Percentiles rank a stretch among this genome's conserved stretches.
phyloP scores from a whole-genome alignment of 257 asterid genomes.

The Capsicum rhomboideum region DNA sequence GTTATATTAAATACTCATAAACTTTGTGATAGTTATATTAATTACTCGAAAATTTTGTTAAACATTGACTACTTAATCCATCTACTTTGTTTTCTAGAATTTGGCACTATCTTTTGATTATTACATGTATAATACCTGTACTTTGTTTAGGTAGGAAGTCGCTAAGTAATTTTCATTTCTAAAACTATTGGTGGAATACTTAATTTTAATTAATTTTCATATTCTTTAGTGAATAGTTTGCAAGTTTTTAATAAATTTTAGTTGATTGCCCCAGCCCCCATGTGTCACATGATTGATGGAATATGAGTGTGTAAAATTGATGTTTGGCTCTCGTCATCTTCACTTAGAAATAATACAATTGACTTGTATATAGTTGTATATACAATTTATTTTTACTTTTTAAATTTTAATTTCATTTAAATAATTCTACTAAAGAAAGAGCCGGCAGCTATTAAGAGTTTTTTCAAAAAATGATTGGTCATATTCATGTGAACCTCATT shows the following conservation, averaged over 20 bases:
- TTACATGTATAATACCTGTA: neutral
- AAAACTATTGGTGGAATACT: neutral
- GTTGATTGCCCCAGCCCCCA: neutral
- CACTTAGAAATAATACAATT: neutral
- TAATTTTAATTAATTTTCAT: neutral
- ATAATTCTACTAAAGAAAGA: neutral
- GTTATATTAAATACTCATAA: too few species aligned
- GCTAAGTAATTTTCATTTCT: neutral
- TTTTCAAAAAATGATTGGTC: neutral
- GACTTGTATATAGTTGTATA: too few species aligned
- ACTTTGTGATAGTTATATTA: too few species aligned
- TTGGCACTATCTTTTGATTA: constrained; percentile 5
- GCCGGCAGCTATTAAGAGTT: neutral
- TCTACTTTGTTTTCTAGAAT: constrained; percentile 9
- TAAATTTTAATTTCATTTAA: neutral
- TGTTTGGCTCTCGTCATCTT: neutral
- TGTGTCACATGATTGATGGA: neutral
- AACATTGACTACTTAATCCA: too few species aligned
- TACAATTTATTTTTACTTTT: neutral
- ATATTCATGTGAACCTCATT: neutral
- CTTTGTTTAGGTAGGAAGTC: neutral
- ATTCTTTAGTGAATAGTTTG: neutral
- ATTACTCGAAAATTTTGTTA: too few species aligned
- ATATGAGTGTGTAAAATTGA: neutral
- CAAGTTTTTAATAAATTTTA: neutral